Base-by-base conservation (phyloP, 805 yeast genomes). In the Candida dendrica region DNA sequence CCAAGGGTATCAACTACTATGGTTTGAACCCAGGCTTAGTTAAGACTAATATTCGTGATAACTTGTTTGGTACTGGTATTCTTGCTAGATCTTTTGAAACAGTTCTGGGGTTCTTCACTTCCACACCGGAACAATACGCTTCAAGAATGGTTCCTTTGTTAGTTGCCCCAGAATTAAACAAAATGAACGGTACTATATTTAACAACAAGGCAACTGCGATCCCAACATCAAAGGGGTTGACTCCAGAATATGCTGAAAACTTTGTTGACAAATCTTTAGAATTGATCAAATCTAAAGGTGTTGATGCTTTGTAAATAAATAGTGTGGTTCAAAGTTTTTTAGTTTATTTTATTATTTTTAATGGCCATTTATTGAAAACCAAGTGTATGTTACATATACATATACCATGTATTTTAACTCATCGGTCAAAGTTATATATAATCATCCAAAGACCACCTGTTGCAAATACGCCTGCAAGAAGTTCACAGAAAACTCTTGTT, bases 1-100 rank as follows among this genome's bases (percentile, higher is more conserved):
- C 13, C 13, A 27, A 27, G n/a, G n/a, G n/a, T 27, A 13, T 27
- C 30, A 27, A 27, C n/a, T 27, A 10, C n/a, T 56, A 51, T 38
- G 73, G 73, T 1, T 53, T 68, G 32, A 67, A 68, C 41, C 73
- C 72, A 6, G 71, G 71, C 2, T 6, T 67, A 1, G 59, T 66
- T 20, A 60, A 52, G 41, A 65, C 72, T 0, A 46, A 50, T 35
- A 66, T 66, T 34, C 57, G 72, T 42, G 42, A 48, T 29, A 67
- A 66, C 42, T 41, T 57, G 10, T 36, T 57, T 22, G 72, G 70
- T 16, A 41, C 45, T 15, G 59, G 58, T 5, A 46, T 53, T 16
- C 50, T 58, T 47, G 51, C 59, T 3, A 38, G 42, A 1, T 16
- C 47, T 3, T 18, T 59, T 17, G 72, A 68, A 50, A 41, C 48